Conservation (phyloP, 2,329 filamentous ascomycete species). For the Orbilia blumenaviensis region DNA sequence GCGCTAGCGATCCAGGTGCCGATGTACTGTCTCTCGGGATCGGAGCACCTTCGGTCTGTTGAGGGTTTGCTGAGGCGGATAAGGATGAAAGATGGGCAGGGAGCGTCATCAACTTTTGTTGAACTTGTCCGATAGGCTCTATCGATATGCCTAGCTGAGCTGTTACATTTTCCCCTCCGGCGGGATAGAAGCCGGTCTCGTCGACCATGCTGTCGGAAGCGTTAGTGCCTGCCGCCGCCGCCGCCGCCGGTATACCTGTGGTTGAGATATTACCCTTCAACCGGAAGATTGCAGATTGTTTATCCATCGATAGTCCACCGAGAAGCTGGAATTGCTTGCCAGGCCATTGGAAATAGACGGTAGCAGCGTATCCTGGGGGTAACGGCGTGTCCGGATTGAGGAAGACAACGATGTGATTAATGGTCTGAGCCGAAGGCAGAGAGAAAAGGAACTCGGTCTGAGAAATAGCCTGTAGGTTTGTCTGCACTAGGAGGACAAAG, state of each 20-base stretch:
- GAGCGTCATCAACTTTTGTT: slow-evolving; percentile 72
- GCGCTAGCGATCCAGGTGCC: slow-evolving; percentile 37
- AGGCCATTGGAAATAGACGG: slow-evolving; percentile 85
- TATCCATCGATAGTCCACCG: slow-evolving; percentile 86
- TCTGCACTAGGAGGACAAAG: slow-evolving; percentile 64
- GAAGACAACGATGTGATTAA: slow-evolving; percentile 85
- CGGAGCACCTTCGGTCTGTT: slow-evolving; percentile 39
- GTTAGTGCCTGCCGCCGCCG: slow-evolving; percentile 12
- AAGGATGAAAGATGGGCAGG: slow-evolving; percentile 62
- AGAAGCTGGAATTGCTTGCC: slow-evolving; percentile 78
- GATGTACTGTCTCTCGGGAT: slow-evolving; percentile 43
- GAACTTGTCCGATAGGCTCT: slow-evolving; percentile 78
- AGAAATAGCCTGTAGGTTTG: slow-evolving; percentile 65
- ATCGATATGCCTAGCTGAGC: slow-evolving; percentile 77
- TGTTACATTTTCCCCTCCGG: slow-evolving; percentile 42
- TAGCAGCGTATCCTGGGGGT: slow-evolving; percentile 79
- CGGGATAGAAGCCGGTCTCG: slow-evolving; percentile 56
- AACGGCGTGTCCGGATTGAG: slow-evolving; percentile 80
- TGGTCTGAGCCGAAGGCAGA: slow-evolving; percentile 67
- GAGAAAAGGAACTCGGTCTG: slow-evolving; percentile 71
- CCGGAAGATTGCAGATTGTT: slow-evolving; percentile 86
- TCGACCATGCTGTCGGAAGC: slow-evolving; percentile 64
- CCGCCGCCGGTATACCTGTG: slow-evolving; percentile 25
- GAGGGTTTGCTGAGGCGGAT: slow-evolving; percentile 20
- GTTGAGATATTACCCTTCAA: slow-evolving; percentile 67